Evolutionary conservation across 176 grass and related monocot species (phyloP).

Genomic region (Dendrocalamus sinicus): DNA sequence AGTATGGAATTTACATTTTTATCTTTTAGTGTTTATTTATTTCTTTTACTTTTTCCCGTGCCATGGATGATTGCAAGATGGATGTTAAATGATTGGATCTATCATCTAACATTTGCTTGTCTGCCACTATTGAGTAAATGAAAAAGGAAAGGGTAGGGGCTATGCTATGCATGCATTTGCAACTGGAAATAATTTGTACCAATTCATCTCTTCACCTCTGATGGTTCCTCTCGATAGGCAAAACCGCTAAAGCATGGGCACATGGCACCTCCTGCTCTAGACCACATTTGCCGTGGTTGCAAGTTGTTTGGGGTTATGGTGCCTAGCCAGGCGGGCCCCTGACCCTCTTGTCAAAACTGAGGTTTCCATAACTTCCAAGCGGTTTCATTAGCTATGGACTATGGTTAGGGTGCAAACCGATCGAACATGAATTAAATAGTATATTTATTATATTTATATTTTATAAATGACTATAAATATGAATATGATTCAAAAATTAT

Average conservation of each 20-base stretch:
- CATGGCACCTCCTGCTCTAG: conserved; percentile 8
- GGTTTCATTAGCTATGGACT: background rate
- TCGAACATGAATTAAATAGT: too few relatives aligned
- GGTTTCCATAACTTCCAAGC: background rate
- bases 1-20: too few relatives aligned
- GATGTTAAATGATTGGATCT: conserved; percentile 40
- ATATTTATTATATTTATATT: too few relatives aligned
- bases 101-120: conserved; percentile 30
- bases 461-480: too few relatives aligned
- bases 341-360: background rate
- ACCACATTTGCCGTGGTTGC: background rate
- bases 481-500: too few relatives aligned
- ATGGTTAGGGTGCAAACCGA: background rate
- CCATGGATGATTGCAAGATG: conserved; percentile 36
- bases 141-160: background rate
- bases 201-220: background rate
- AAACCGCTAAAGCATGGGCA: conserved; percentile 18
- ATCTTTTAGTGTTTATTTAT: background rate
- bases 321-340: background rate
- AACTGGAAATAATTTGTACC: conserved; percentile 14
- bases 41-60: conserved; percentile 4
- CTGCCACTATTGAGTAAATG: conserved; percentile 43
- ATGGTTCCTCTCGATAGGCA: background rate
- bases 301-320: background rate
- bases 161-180: conserved; percentile 11